These are phyloP conservation scores for Diaporthe batatas DNA, from an alignment of 2,329 filamentous ascomycete species.

Conservation along the genomic window DNA sequence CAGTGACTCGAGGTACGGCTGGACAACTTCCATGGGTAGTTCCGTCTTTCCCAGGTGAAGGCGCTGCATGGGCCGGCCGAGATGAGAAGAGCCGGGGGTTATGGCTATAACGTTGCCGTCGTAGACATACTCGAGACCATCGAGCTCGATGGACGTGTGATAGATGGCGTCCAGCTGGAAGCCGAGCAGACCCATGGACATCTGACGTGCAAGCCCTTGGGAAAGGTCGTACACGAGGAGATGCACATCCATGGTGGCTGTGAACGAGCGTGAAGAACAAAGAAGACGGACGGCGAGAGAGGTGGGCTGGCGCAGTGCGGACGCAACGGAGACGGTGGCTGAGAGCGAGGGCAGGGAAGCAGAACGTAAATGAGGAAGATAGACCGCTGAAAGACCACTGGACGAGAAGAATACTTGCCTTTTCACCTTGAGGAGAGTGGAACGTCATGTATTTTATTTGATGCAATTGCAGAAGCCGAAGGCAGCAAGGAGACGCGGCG, in stretches of 20 bases:
- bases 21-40: constrained; percentile 82
- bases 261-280: not conserved
- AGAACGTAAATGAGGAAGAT: not conserved
- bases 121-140: constrained; percentile 90
- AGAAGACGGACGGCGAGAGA: not conserved
- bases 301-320: not conserved
- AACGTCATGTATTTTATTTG: not conserved
- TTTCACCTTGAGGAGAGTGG: constrained; percentile 6
- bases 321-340: not conserved
- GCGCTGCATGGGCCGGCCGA: constrained; percentile 84
- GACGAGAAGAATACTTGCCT: constrained; percentile 31
- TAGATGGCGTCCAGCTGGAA: constrained; percentile 90
- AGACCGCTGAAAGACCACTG: not conserved
- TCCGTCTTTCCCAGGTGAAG: constrained; percentile 82
- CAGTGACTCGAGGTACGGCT: constrained; percentile 89
- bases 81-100: constrained; percentile 84
- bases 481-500: constrained; percentile 39
- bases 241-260: constrained; percentile 78
- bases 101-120: constrained; percentile 89
- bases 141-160: constrained; percentile 90
- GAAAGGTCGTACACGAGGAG: constrained; percentile 86
- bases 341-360: not conserved
- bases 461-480: constrained; percentile 8
- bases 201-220: constrained; percentile 65
- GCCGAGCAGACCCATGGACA: constrained; percentile 66